Evolutionary conservation across 352 stramenopile genomes (phyloP), one percentile per base, ranked within the genome.

Genomic region (Globisporangium spiculum): DNA sequence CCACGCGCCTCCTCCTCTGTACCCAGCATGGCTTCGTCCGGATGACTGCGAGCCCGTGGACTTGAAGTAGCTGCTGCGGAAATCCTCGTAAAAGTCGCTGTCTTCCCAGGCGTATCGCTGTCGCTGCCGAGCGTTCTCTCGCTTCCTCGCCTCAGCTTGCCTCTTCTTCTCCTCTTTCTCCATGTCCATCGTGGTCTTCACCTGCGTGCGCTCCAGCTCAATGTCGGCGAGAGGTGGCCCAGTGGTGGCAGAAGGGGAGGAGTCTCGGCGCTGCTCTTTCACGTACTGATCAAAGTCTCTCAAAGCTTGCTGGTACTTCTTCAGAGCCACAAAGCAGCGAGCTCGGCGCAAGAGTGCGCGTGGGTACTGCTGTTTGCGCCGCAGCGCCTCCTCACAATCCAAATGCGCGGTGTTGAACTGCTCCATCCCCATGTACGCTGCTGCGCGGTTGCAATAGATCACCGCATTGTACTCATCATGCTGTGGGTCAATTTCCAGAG

Each of bases 381-480:
- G 70, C 41, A 96, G 54, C 0, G 88, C 84, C 10, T 89, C 79
- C 26, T 93, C 84, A 48, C 88, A 96, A 69, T 96, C 88, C 7
- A 87, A 65, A 1, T 94, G 75, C 2, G 87, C 88, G 16, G 76
- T 86, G 46, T 87, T 73, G 63, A 80, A 93, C 26, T 80, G 73
- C 34, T 86, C 74, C 53, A 94, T 63, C 4, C 76, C 80, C 88
- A 96, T 96, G 27, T 90, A 75, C 41, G 88, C 88, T 26, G 88
- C 88, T 3, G 88, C 86, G 44, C 88, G 83, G 62, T 96, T 96
- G 74, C 87, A 92, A 54, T 88, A 91, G 55, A 96, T 81, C 46
- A 92, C 77, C 1, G 84, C 83, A 63, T 85, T 92, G 68, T 86
- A 94, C 56, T 87, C 77, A n/a, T 91, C 77, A 48, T 96, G 80